Conservation (phyloP, 2,329 filamentous ascomycete genomes). For the Colletotrichum navitas region DNA sequence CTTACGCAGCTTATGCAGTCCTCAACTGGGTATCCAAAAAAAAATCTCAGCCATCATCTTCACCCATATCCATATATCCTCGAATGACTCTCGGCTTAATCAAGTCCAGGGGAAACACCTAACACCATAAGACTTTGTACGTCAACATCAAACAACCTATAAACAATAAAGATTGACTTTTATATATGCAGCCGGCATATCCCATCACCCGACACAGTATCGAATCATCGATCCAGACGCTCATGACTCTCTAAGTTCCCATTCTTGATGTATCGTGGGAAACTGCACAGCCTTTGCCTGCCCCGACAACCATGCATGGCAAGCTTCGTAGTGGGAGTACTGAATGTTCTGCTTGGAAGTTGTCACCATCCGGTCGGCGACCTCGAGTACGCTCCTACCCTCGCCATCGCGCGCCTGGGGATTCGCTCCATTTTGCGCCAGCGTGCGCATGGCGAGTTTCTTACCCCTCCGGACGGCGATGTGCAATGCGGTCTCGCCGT, state of each 20-base stretch:
- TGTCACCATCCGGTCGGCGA: constrained; percentile 57
- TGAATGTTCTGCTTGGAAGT: constrained; percentile 49
- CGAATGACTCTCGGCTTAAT: not conserved
- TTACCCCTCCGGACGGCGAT: constrained; percentile 65
- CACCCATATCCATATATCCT: not conserved
- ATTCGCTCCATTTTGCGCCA: constrained; percentile 62
- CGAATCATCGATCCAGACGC: not conserved
- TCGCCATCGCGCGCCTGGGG: constrained; percentile 60
- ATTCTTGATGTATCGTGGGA: constrained; percentile 57
- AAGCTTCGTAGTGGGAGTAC: constrained; percentile 60
- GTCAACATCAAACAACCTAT: not conserved
- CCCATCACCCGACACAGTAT: no score
- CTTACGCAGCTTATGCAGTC: not conserved
- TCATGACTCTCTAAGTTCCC: constrained; percentile 46
- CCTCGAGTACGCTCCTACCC: constrained; percentile 60
- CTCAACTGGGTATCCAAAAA: constrained; percentile 20
- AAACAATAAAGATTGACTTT: constrained; percentile 6
- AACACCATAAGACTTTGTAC: not conserved
- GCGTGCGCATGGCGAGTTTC: constrained; percentile 63
- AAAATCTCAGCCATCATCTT: not conserved
- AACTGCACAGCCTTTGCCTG: constrained; percentile 52
- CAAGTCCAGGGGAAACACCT: not conserved
- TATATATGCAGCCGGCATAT: constrained; percentile 9
- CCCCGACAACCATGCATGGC: constrained; percentile 60
- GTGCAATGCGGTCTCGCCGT: constrained; percentile 68